Conservation (phyloP, 305 asterid genomes). For the Solanum hybrid region DNA sequence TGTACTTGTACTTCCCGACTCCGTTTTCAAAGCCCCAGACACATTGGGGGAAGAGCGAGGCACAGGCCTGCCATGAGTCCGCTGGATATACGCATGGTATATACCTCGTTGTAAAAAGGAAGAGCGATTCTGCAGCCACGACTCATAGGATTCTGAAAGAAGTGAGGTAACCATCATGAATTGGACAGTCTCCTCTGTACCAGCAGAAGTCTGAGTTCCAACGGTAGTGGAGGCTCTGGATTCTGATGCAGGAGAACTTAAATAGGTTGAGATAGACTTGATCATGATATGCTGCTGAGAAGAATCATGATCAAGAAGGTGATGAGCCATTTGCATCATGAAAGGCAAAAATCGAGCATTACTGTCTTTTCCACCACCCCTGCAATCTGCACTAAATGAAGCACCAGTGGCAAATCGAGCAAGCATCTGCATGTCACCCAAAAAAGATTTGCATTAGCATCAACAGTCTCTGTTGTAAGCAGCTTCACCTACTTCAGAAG, state of each 20-base stretch:
- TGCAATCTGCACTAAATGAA: constrained; percentile 67
- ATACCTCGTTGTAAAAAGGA: constrained; percentile 85
- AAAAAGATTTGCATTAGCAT: neutral
- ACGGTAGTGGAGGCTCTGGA: constrained; percentile 43
- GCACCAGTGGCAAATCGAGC: constrained; percentile 99
- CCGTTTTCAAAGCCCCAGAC: constrained; percentile 18
- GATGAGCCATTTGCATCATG: constrained; percentile 96
- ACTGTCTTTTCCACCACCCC: constrained; percentile 99
- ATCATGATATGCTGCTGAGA: constrained; percentile 63
- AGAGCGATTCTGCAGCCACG: constrained; percentile 86
- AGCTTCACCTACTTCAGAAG: neutral
- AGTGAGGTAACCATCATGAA: constrained; percentile 99
- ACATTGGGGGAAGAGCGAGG: constrained; percentile 28
- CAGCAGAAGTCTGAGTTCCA: constrained; percentile 56
- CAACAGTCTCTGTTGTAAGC: neutral
- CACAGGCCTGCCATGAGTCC: constrained; percentile 46
- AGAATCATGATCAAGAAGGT: constrained; percentile 74
- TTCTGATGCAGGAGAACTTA: constrained; percentile 59
- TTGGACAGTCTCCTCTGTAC: constrained; percentile 93
- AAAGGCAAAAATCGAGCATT: constrained; percentile 76
- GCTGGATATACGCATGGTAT: constrained; percentile 89
- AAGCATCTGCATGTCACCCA: constrained; percentile 64
- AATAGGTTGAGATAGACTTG: constrained; percentile 53
- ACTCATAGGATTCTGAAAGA: constrained; percentile 80
- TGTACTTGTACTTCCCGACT: constrained; percentile 21